These are phyloP conservation scores for Chaetomium globosum DNA, from an alignment of 2,329 filamentous ascomycete species.

Conservation along the genomic window DNA sequence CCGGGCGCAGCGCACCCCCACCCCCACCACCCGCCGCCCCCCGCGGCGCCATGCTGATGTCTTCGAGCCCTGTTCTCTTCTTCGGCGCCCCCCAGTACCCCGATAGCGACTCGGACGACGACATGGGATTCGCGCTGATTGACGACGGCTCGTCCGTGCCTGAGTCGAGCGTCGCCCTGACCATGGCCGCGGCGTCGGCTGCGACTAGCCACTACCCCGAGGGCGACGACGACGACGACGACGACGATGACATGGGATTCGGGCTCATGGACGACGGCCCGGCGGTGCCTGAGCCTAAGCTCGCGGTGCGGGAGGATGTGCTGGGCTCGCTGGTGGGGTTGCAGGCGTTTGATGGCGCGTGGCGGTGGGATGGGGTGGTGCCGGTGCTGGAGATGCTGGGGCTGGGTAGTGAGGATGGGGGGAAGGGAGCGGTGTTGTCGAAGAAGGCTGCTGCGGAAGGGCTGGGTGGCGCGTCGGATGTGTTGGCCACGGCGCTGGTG, in stretches of 20 bases:
- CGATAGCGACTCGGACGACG: too few species aligned
- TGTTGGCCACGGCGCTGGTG: conserved; percentile 46
- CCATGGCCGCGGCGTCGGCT: too few species aligned
- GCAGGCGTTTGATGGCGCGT: conserved; percentile 60
- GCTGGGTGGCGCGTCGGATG: conserved; percentile 5
- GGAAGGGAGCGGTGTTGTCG: conserved; percentile 1
- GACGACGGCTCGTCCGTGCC: too few species aligned
- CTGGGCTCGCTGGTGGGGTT: conserved; percentile 53
- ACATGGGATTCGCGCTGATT: not conserved
- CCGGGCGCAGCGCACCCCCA: too few species aligned
- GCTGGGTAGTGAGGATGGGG: conserved; percentile 15
- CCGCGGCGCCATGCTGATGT: too few species aligned
- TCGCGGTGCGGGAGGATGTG: conserved; percentile 14
- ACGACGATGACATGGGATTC: not conserved
- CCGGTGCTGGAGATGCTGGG: conserved; percentile 21
- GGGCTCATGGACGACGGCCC: conserved; percentile 12
- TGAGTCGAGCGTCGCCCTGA: too few species aligned
- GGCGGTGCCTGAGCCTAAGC: too few species aligned
- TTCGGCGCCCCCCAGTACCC: too few species aligned
- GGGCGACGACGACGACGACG: not conserved
- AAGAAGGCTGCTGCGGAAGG: not conserved
- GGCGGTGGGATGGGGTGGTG: conserved; percentile 47
- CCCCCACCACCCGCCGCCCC: not conserved
- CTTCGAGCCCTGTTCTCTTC: too few species aligned
- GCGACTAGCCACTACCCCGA: too few species aligned